These are phyloP conservation scores for Leccinum incarnatum DNA, from an alignment of 768 basidiomycete species.

Conservation along the genomic window DNA sequence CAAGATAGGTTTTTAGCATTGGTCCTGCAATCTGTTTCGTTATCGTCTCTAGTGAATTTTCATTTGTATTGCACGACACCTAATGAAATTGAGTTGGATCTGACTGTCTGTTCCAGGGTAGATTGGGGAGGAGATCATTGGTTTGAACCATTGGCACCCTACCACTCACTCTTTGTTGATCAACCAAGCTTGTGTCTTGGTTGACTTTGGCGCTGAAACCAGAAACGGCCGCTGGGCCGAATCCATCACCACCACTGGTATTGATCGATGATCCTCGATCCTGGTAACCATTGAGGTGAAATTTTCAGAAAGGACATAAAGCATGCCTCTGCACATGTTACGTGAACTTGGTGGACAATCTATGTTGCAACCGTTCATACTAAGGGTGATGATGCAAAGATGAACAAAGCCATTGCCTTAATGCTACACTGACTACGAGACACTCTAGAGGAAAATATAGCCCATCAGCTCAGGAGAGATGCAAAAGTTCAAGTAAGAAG, in stretches of 20 bases:
- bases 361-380: neutral
- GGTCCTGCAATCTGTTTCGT: conserved; percentile 17
- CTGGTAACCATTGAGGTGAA: neutral
- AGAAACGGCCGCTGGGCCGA: neutral
- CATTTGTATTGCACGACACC: conserved; percentile 9
- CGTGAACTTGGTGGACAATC: neutral
- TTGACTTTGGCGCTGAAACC: neutral
- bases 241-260: too few relatives aligned
- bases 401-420: neutral
- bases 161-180: neutral
- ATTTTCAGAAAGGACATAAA: neutral
- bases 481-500: neutral
- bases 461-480: neutral
- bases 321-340: neutral
- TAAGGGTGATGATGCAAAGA: neutral
- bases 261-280: neutral
- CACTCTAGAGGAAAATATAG: neutral
- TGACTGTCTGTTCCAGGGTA: neutral
- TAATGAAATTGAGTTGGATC: neutral
- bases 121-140: neutral
- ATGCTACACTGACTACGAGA: neutral
- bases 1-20: conserved; percentile 22
- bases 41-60: conserved; percentile 16
- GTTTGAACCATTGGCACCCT: neutral
- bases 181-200: neutral